These are phyloP conservation scores for Colletotrichum sp. DNA, from an alignment of 2,329 filamentous ascomycete genomes.

Conservation along the genomic window DNA sequence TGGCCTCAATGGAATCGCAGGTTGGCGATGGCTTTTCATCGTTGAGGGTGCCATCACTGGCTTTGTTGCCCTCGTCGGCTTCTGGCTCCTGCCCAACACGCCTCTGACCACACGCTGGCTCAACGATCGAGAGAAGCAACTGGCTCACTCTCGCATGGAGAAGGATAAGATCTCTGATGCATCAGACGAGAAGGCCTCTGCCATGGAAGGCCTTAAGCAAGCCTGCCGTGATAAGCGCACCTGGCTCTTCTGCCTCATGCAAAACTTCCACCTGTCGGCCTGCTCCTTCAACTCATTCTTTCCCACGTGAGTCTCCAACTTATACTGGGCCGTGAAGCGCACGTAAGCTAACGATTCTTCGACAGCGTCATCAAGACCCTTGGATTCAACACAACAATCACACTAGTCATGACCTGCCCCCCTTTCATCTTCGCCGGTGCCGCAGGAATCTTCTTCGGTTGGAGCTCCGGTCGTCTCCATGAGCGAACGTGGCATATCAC, in stretches of 20 bases:
- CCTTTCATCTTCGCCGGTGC: constrained; percentile 56
- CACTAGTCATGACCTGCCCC: constrained; percentile 56
- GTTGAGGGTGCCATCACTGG: constrained; percentile 66
- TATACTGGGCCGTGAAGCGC: not conserved
- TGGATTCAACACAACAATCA: constrained; percentile 52
- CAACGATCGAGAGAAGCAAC: constrained; percentile 48
- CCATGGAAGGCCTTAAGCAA: constrained; percentile 52
- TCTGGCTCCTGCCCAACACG: constrained; percentile 56
- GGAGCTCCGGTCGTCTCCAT: constrained; percentile 52
- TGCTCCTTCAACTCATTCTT: constrained; percentile 53
- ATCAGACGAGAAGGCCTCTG: constrained; percentile 38
- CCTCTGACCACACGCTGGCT: constrained; percentile 48
- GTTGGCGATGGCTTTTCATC: constrained; percentile 68
- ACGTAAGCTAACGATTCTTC: not conserved
- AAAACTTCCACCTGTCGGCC: constrained; percentile 59
- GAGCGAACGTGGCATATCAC: constrained; percentile 57
- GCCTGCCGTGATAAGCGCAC: constrained; percentile 54
- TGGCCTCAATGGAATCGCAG: constrained; percentile 56
- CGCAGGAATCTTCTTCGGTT: constrained; percentile 50
- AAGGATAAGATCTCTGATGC: constrained; percentile 55
- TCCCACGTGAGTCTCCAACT: constrained; percentile 33
- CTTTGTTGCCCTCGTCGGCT: constrained; percentile 63
- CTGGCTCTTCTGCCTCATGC: constrained; percentile 59
- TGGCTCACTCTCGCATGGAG: constrained; percentile 52
- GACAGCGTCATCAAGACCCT: constrained; percentile 50